These are phyloP conservation scores for Tripterygium wilfordii DNA, from an alignment of 177 flowering plant genomes.

Conservation along the genomic window DNA sequence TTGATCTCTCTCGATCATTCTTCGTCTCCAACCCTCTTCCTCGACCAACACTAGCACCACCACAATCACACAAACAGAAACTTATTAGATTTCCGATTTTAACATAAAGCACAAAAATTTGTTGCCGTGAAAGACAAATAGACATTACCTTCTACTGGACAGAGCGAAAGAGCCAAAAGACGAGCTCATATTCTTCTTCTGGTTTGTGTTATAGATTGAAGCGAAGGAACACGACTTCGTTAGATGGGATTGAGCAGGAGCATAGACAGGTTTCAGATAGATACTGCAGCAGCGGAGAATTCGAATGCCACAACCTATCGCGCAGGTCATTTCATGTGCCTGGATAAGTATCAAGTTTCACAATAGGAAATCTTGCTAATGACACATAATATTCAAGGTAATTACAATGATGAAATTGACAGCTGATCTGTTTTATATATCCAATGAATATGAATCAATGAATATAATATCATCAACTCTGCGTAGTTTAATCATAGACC, in stretches of 20 bases:
- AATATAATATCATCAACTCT: too few species aligned
- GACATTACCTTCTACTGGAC: conserved; percentile 23
- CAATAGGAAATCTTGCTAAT: too few species aligned
- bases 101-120: background rate
- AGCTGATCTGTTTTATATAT: too few species aligned
- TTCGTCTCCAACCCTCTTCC: conserved; percentile 34
- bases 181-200: background rate
- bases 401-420: too few species aligned
- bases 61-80: background rate
- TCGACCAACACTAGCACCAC: conserved; percentile 31
- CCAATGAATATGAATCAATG: too few species aligned
- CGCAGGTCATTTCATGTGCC: too few species aligned
- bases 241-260: background rate
- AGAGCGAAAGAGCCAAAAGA: conserved; percentile 27
- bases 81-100: background rate
- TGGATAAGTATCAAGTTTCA: too few species aligned
- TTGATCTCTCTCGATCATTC: conserved; percentile 28
- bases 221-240: conserved; percentile 7
- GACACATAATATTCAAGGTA: too few species aligned
- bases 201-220: conserved; percentile 18
- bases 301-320: conserved; percentile 5
- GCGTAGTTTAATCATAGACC: too few species aligned
- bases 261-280: conserved; percentile 3
- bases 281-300: conserved; percentile 10
- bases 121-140: background rate